Evolutionary conservation across 78 protist species (phyloP).

Genomic region (Guillardia theta): DNA sequence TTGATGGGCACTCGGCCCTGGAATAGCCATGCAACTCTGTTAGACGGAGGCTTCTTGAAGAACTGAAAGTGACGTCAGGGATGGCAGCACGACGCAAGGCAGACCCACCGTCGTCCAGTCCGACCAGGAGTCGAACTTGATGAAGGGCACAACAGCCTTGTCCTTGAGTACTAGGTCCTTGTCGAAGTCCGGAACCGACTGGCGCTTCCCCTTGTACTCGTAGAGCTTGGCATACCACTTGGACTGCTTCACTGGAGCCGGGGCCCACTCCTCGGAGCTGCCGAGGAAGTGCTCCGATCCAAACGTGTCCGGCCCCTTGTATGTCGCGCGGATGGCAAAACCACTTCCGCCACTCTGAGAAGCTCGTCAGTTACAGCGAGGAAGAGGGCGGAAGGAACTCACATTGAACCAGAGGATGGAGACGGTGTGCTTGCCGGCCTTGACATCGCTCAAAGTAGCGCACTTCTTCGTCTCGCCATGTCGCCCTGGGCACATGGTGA

Average conservation of each 20-base stretch:
- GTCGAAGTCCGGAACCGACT: neutral
- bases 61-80: neutral
- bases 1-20: neutral
- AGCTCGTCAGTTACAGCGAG: too few species aligned
- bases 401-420: neutral
- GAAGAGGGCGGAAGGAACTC: too few species aligned
- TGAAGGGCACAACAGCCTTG: neutral
- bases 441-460: neutral
- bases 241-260: neutral
- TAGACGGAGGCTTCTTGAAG: neutral
- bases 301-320: neutral
- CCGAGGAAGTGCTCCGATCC: neutral
- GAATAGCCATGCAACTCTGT: neutral
- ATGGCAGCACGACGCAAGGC: too few species aligned
- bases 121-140: neutral
- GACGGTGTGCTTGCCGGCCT: constrained; percentile 19
- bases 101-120: too few species aligned
- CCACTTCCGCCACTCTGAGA: neutral
- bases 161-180: neutral
- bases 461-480: neutral
- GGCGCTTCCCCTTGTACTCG: neutral
- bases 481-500: too few species aligned
- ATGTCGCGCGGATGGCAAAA: neutral
- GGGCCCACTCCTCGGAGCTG: neutral
- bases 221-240: neutral